These are phyloP conservation scores for Tetrastigma voinierianum DNA, from an alignment of 164 flowering plant genomes.

Conservation along the genomic window DNA sequence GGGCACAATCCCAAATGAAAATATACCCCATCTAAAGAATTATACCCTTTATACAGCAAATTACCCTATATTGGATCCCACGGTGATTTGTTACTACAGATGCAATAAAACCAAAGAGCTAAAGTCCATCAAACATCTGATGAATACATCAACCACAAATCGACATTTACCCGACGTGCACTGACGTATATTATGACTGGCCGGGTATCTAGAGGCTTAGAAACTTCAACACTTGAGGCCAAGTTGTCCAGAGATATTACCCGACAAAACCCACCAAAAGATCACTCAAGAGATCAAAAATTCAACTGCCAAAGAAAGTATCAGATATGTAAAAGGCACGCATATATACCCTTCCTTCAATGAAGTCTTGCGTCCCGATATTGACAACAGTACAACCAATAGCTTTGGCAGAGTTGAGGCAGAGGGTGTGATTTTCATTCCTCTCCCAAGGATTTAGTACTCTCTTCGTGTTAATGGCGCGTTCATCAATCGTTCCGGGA, in stretches of 20 bases:
- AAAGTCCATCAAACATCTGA: no score
- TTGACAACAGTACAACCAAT: slow-evolving; percentile 87
- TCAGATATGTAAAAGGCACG: not conserved
- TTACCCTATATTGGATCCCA: no score
- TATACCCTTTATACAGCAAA: no score
- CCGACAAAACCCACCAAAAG: not conserved
- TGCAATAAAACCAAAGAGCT: no score
- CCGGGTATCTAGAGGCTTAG: no score
- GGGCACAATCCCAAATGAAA: no score
- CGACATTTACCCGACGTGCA: no score
- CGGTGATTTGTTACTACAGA: no score
- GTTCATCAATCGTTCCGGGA: slow-evolving; percentile 85
- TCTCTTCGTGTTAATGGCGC: slow-evolving; percentile 76
- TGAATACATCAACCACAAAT: no score
- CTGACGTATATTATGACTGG: no score
- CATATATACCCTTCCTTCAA: slow-evolving; percentile 72
- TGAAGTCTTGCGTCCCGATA: slow-evolving; percentile 76
- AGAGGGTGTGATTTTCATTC: slow-evolving; percentile 79
- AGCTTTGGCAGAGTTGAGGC: slow-evolving; percentile 86
- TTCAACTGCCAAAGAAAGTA: not conserved
- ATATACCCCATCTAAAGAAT: no score
- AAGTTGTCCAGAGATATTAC: not conserved
- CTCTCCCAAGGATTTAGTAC: slow-evolving; percentile 88
- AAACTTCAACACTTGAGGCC: not conserved
- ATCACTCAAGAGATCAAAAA: not conserved